phyloP scores from a whole-genome alignment of 2,329 filamentous ascomycete genomes.

The Apiospora saccharicola region DNA sequence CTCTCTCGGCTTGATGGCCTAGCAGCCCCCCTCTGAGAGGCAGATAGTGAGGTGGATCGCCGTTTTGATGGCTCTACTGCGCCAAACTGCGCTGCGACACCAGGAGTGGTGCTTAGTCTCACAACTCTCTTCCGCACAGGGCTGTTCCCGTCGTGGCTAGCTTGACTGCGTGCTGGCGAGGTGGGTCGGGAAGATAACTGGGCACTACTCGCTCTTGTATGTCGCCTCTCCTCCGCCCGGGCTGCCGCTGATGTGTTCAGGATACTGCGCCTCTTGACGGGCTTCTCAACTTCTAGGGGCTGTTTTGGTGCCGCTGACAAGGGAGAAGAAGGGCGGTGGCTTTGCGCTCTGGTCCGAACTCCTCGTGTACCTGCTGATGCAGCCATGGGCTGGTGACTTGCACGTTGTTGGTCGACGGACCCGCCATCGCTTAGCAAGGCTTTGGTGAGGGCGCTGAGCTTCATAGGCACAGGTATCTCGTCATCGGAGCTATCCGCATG shows the following conservation, averaged over 20 bases:
- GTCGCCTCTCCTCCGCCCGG: conserved; percentile 52
- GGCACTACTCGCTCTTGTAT: conserved; percentile 56
- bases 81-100: conserved; percentile 33
- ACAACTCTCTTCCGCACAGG: conserved; percentile 65
- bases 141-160: conserved; percentile 53
- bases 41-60: conserved; percentile 59
- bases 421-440: conserved; percentile 75
- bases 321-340: conserved; percentile 52
- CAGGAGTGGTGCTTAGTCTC: conserved; percentile 60
- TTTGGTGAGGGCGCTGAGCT: conserved; percentile 91
- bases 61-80: conserved; percentile 48
- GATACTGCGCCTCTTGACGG: conserved; percentile 56
- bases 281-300: conserved; percentile 37
- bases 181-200: conserved; percentile 51
- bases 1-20: conserved; percentile 52
- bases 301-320: conserved; percentile 12
- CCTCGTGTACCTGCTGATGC: conserved; percentile 36
- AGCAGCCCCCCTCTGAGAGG: conserved; percentile 40
- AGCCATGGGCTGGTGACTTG: conserved; percentile 30
- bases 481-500: conserved; percentile 89
- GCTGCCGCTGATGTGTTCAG: conserved; percentile 54
- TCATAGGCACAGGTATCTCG: conserved; percentile 89
- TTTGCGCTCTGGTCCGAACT: conserved; percentile 55
- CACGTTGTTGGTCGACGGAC: conserved; percentile 52
- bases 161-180: conserved; percentile 53